Evolutionary conservation across 2,329 filamentous ascomycete genomes (phyloP).

Genomic region (Venturia aucupariae): DNA sequence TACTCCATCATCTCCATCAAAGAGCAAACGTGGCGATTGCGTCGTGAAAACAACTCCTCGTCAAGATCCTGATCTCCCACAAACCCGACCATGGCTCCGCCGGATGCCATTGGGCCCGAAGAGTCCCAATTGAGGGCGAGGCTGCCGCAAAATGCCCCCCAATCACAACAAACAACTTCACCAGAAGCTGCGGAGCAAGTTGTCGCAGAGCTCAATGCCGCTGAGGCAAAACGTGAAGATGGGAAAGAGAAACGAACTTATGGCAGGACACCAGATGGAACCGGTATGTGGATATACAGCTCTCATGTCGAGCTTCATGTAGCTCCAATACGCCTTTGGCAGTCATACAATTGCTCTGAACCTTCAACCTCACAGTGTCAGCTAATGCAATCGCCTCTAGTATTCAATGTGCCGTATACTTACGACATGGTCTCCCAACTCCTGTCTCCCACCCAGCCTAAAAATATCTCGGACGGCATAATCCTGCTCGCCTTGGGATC

Average conservation of each 20-base stretch:
- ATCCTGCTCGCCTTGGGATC: slow-evolving; percentile 70
- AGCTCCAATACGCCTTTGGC: neutral
- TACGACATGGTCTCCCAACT: slow-evolving; percentile 99
- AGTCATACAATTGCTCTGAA: neutral
- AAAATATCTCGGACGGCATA: slow-evolving; percentile 78
- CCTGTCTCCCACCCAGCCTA: slow-evolving; percentile 86
- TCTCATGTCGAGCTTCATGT: neutral
- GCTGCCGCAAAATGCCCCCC: neutral
- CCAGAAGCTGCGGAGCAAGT: slow-evolving; percentile 5
- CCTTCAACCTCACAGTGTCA: neutral
- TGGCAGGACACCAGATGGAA: slow-evolving; percentile 15
- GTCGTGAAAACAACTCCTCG: neutral
- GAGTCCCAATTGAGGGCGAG: slow-evolving; percentile 10
- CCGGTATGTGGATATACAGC: slow-evolving; percentile 10
- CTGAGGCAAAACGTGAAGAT: slow-evolving; percentile 1
- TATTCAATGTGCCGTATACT: slow-evolving; percentile 90
- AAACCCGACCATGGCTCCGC: neutral
- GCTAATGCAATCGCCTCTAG: slow-evolving; percentile 39
- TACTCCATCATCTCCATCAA: neutral
- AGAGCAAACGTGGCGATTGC: slow-evolving; percentile 4
- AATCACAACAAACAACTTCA: neutral
- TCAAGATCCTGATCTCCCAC: neutral
- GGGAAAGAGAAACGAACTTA: slow-evolving; percentile 14
- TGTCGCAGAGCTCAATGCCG: slow-evolving; percentile 5
- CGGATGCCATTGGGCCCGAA: slow-evolving; percentile 8